Evolutionary conservation across 805 yeast species (phyloP).

Genomic region (Myxozyma monticola): DNA sequence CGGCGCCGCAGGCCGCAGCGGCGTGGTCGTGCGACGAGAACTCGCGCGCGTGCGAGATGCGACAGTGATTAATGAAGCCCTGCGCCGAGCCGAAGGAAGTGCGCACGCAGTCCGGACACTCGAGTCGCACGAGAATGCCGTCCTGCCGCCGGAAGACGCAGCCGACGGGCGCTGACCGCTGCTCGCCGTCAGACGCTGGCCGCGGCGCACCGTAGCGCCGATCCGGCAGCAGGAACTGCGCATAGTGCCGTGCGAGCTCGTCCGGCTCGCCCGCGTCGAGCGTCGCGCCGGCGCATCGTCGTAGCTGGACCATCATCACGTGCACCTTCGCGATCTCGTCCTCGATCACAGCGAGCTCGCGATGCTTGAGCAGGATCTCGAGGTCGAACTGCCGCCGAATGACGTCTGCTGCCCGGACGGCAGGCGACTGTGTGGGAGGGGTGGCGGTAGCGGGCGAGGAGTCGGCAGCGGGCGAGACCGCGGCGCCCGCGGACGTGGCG

Average conservation of each 20-base stretch:
- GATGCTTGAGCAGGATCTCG: constrained; percentile 41
- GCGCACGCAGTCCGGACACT: constrained; percentile 66
- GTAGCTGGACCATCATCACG: constrained; percentile 39
- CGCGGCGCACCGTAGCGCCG: constrained; percentile 11
- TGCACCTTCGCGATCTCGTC: constrained; percentile 41
- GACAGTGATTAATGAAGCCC: constrained; percentile 74
- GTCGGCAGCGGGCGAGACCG: not conserved
- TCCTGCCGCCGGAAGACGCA: constrained; percentile 45
- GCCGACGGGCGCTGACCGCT: constrained; percentile 14
- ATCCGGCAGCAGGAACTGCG: constrained; percentile 33
- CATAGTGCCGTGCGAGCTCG: constrained; percentile 33
- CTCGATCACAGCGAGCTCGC: constrained; percentile 39
- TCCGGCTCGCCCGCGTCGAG: constrained; percentile 22
- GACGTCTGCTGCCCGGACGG: constrained; percentile 20
- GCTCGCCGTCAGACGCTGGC: constrained; percentile 3
- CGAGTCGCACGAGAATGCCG: constrained; percentile 65
- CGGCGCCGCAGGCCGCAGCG: constrained; percentile 63
- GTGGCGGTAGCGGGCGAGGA: not conserved
- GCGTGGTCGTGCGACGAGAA: constrained; percentile 74
- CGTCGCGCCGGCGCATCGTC: constrained; percentile 28
- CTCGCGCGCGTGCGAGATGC: constrained; percentile 71
- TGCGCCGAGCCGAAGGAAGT: constrained; percentile 76
- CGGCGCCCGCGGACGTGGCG: not conserved
- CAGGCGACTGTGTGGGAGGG: not conserved
- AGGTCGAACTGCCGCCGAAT: constrained; percentile 38